Evolutionary conservation across 208 protist genomes (phyloP).

Genomic region (Acanthamoeba pearcei): DNA sequence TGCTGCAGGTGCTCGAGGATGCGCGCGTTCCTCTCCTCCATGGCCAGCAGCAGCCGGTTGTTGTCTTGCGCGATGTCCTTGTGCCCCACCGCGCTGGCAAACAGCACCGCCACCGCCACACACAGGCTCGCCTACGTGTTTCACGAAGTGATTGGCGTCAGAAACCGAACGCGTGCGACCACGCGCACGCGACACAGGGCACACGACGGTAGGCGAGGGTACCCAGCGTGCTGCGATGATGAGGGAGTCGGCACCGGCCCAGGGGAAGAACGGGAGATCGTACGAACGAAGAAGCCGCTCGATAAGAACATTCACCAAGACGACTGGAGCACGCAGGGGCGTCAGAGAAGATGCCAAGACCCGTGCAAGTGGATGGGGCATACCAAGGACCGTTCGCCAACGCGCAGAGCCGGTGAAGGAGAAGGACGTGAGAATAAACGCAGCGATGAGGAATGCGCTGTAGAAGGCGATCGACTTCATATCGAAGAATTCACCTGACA

Average conservation of each 20-base stretch:
- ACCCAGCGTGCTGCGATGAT: not conserved
- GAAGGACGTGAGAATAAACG: constrained; percentile 12
- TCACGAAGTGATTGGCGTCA: too few relatives aligned
- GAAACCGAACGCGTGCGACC: not conserved
- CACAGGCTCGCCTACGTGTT: not conserved
- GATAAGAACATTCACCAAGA: not conserved
- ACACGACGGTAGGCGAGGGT: not conserved
- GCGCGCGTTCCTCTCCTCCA: constrained; percentile 32
- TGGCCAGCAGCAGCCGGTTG: not conserved
- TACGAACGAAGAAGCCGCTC: not conserved
- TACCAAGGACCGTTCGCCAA: not conserved
- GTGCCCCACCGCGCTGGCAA: not conserved
- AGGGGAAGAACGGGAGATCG: not conserved
- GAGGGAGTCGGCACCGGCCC: not conserved
- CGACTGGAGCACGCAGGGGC: not conserved
- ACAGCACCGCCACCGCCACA: not conserved
- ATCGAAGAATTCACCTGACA: constrained; percentile 19
- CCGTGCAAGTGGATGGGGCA: not conserved
- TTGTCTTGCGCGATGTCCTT: not conserved
- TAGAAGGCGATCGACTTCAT: constrained; percentile 20
- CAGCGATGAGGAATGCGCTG: not conserved
- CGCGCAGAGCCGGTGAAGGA: constrained; percentile 11
- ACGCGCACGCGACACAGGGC: not conserved
- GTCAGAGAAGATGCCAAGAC: not conserved
- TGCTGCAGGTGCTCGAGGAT: constrained; percentile 64